Percentiles rank a stretch among this genome's conserved stretches.
These are phyloP conservation scores for Alternaria sp. DNA, from an alignment of 2,329 filamentous ascomycete species.

Conservation along the genomic window DNA sequence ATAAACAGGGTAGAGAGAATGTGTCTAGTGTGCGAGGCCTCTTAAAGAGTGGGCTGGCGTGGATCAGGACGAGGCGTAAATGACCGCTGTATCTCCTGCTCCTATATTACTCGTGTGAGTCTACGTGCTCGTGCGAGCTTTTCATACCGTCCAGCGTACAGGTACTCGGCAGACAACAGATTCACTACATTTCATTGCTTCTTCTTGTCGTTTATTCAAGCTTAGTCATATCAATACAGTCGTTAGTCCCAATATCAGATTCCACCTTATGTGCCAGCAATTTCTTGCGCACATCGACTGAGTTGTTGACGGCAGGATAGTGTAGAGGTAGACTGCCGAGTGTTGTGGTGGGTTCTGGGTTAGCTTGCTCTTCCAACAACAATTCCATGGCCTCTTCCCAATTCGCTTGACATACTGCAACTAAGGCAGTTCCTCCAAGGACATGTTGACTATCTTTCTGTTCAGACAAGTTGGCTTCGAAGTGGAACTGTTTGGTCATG, in stretches of 20 bases:
- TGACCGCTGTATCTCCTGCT: no score
- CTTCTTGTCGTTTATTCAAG: neutral
- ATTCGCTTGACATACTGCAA: slow-evolving; percentile 11
- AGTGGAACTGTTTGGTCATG: no score
- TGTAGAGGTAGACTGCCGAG: slow-evolving; percentile 21
- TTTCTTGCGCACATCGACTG: neutral
- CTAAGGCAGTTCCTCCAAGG: slow-evolving; percentile 17
- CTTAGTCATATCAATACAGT: neutral
- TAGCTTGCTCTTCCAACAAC: slow-evolving; percentile 4
- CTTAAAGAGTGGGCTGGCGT: neutral
- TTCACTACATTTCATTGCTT: neutral
- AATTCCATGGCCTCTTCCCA: neutral
- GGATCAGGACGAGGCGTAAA: neutral
- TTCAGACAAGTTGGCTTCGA: neutral
- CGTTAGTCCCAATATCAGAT: neutral
- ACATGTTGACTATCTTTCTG: slow-evolving; percentile 2
- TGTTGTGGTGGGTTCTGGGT: slow-evolving; percentile 1
- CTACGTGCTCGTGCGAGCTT: neutral
- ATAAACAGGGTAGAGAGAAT: neutral
- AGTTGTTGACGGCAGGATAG: slow-evolving; percentile 18
- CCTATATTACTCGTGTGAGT: rapidly evolving
- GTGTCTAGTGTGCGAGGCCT: no score
- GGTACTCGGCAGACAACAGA: neutral
- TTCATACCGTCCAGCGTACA: neutral
- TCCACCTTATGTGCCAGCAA: neutral